Conservation (phyloP, 192 early-diverging fungal genomes). For the Powellomyces hirtus region DNA sequence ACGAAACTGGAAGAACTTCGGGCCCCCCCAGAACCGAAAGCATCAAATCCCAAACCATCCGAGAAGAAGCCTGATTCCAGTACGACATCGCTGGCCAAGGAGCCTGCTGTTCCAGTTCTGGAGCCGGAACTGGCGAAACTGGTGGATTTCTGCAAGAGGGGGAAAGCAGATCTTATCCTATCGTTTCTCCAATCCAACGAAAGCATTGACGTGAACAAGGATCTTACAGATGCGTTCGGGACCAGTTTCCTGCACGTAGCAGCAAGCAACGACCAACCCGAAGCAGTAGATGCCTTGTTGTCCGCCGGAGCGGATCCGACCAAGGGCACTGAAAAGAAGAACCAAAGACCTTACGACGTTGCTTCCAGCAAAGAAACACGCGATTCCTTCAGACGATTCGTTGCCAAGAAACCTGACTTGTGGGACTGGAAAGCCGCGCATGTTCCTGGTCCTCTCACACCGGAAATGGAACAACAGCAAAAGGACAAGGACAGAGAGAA, state of each 20-base stretch:
- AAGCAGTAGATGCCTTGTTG: slow-evolving; percentile 65
- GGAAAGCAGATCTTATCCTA: slow-evolving; percentile 59
- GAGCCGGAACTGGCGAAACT: slow-evolving; percentile 45
- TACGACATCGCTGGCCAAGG: not conserved
- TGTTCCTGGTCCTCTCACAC: slow-evolving; percentile 72
- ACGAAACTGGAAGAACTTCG: slow-evolving; percentile 38
- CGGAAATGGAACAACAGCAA: slow-evolving; percentile 69
- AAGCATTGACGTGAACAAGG: slow-evolving; percentile 31
- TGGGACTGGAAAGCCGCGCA: slow-evolving; percentile 69
- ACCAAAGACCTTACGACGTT: slow-evolving; percentile 64
- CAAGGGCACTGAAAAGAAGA: slow-evolving; percentile 27
- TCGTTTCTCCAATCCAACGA: slow-evolving; percentile 52
- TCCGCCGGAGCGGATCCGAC: slow-evolving; percentile 79
- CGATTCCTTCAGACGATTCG: slow-evolving; percentile 71
- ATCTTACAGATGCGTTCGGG: slow-evolving; percentile 34
- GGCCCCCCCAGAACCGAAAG: not conserved
- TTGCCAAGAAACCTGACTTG: slow-evolving; percentile 54
- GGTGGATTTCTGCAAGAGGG: slow-evolving; percentile 57
- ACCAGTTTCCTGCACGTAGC: slow-evolving; percentile 76
- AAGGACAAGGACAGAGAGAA: slow-evolving; percentile 64
- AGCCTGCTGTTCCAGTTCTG: slow-evolving; percentile 24
- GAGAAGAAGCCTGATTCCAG: not conserved
- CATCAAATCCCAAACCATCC: slow-evolving; percentile 1
- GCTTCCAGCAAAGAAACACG: slow-evolving; percentile 67
- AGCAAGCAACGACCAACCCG: slow-evolving; percentile 51